Evolutionary conservation across 1,284 basidiomycete genomes (phyloP), one percentile per base, ranked within the genome.

Genomic region (Vanrija pseudolonga): DNA sequence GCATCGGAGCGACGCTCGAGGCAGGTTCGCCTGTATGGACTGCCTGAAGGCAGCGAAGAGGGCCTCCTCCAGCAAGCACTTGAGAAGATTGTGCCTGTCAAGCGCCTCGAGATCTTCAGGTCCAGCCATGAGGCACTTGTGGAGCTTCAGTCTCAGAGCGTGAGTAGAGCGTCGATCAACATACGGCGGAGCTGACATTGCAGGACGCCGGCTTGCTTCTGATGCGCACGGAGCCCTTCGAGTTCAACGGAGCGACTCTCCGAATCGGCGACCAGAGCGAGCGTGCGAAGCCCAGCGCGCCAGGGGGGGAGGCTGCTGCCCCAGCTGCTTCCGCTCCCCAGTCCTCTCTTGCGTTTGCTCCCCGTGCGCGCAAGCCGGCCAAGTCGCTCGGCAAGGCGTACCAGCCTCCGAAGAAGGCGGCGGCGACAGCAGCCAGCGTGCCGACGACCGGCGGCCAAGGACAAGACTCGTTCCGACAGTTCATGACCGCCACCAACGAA

Each of bases 51-150:
- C 12, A 82, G 84, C 1, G 89, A 94, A 68, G 93, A 96, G 71
- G 92, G 88, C 0, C 78, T 96, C 2, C 73, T 97, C 20, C 93
- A 97, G 66, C 93, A 97, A 78, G 78, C 79, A 0, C 77, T 97
- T 7, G 89, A 92, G 71, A 93, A 90, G 74, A 73, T 87, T 43
- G 83, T 83, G 0, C 73, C 78, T 0, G 84, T 96, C 24, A 85
- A 82, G 51, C 82, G 88, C 1, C 81, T 95, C 0, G 89, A 92
- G 66, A 80, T 94, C 2, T 87, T 90, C 62, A 72, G 77, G 8
- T 82, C 84, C 50, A 76, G 74, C 44, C 77, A 80, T 17, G 85
- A 92, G 69, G 93, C 91, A 2, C 76, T 88, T 1, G 85, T 88
- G 1, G 89, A 93, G 69, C 78, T 95, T 23, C 82, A 85, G 51